These are phyloP conservation scores for Rhynchospora pubera DNA, from an alignment of 176 grass and related monocot species.

Conservation along the genomic window DNA sequence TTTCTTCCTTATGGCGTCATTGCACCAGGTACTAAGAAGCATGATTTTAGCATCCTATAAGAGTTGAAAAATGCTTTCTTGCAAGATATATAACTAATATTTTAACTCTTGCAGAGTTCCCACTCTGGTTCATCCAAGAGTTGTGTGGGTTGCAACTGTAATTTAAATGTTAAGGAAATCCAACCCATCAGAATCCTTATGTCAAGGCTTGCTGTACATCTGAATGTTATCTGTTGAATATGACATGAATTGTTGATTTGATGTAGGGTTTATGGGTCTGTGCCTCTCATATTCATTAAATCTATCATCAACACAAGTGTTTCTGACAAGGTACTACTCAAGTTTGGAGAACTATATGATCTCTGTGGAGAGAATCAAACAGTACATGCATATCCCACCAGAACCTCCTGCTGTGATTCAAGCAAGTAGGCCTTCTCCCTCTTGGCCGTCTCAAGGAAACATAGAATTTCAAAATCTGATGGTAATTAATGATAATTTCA, in stretches of 20 bases:
- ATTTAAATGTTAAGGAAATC: neutral
- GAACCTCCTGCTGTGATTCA: slow-evolving; percentile 66
- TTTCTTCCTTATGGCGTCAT: slow-evolving; percentile 58
- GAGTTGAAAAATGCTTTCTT: neutral
- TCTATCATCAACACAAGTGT: slow-evolving; percentile 44
- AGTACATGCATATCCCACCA: slow-evolving; percentile 68
- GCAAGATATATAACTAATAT: neutral
- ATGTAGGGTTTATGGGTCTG: slow-evolving; percentile 79
- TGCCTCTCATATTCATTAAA: slow-evolving; percentile 85
- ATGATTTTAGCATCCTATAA: neutral
- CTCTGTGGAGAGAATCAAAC: slow-evolving; percentile 81
- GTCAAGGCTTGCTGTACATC: neutral
- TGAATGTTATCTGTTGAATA: neutral
- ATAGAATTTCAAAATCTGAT: slow-evolving; percentile 79
- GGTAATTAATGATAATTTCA: slow-evolving; percentile 48
- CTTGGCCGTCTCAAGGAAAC: slow-evolving; percentile 79
- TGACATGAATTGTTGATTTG: slow-evolving; percentile 6
- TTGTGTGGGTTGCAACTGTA: neutral
- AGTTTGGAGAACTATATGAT: slow-evolving; percentile 79
- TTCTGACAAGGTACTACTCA: slow-evolving; percentile 79
- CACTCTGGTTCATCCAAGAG: neutral
- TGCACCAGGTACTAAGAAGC: slow-evolving; percentile 53
- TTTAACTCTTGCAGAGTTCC: neutral
- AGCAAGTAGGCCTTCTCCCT: slow-evolving; percentile 57
- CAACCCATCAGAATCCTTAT: neutral